Conservation (phyloP, 768 basidiomycete genomes). For the Podaxis carcinomalis region DNA sequence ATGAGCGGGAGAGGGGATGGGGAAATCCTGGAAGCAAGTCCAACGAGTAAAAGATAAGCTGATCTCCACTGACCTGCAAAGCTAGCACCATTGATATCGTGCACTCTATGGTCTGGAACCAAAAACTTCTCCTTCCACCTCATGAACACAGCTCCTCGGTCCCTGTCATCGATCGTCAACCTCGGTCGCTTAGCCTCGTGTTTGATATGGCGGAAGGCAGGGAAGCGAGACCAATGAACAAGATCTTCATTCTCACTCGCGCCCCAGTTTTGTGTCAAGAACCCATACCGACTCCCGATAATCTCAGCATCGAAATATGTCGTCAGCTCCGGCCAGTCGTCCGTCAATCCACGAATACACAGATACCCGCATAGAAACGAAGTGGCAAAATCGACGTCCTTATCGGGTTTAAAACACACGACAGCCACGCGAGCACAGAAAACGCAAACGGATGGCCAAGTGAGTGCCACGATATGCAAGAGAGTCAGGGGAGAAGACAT, state of each 20-base stretch:
- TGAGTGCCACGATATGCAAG: constrained; percentile 9
- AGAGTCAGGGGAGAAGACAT: constrained; percentile 30
- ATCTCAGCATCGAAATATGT: constrained; percentile 98
- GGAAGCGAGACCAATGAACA: constrained; percentile 93
- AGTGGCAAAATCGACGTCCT: constrained; percentile 88
- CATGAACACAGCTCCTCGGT: constrained; percentile 87
- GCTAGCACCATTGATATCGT: constrained; percentile 92
- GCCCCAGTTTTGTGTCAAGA: constrained; percentile 87
- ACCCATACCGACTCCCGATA: constrained; percentile 87
- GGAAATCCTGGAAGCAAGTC: not conserved
- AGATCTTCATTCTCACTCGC: constrained; percentile 89
- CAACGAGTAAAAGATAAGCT: not conserved
- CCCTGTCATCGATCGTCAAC: constrained; percentile 72
- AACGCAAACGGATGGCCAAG: not conserved
- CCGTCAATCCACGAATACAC: constrained; percentile 86
- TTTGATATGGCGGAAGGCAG: constrained; percentile 80
- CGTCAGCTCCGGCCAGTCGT: constrained; percentile 93
- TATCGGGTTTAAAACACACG: not conserved
- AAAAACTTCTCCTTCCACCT: constrained; percentile 96
- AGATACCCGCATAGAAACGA: constrained; percentile 91
- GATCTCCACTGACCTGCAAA: constrained; percentile 72
- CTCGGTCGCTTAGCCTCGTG: constrained; percentile 75
- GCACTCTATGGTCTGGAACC: constrained; percentile 90
- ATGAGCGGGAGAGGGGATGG: not conserved
- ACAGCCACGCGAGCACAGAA: not conserved